Evolutionary conservation across 257 asterid genomes (phyloP).

Genomic region (Linderniella brevidens): DNA sequence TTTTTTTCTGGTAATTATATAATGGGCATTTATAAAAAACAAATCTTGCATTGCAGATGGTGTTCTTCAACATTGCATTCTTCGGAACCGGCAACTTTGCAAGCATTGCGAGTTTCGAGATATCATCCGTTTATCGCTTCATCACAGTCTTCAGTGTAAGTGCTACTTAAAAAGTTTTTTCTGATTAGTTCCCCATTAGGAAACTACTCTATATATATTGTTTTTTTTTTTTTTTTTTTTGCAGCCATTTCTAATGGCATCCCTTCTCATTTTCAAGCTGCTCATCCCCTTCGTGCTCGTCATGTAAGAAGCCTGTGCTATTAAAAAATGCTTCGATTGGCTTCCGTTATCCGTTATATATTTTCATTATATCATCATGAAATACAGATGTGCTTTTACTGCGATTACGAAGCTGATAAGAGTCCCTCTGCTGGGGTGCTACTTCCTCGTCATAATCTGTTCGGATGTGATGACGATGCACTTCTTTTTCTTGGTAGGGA

Average conservation of each 20-base stretch:
- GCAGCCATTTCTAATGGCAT: conserved; percentile 99
- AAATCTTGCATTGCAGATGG: conserved; percentile 34
- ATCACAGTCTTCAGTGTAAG: conserved; percentile 93
- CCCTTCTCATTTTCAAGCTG: conserved; percentile 76
- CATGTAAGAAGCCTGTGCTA: conserved; percentile 38
- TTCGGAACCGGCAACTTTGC: conserved; percentile 98
- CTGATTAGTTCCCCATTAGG: not conserved
- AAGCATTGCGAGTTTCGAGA: conserved; percentile 93
- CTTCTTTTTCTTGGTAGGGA: conserved; percentile 87
- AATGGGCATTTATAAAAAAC: no score
- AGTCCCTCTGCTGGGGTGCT: conserved; percentile 78
- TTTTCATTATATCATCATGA: not conserved
- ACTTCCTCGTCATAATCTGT: conserved; percentile 80
- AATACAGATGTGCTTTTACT: conserved; percentile 70
- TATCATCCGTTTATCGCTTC: conserved; percentile 91
- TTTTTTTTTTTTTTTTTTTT: conserved; percentile 14
- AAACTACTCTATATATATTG: no score
- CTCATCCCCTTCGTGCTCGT: conserved; percentile 76
- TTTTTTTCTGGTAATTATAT: conserved; percentile 1
- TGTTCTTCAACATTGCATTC: conserved; percentile 89
- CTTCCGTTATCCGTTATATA: not conserved
- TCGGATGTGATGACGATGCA: conserved; percentile 94
- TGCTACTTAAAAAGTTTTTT: conserved; percentile 5
- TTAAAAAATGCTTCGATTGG: not conserved
- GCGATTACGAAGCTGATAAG: conserved; percentile 63